A percentile compares a stretch with the other conserved stretches of the same genome.
Conservation (phyloP, 352 stramenopile genomes). For the Phytophthora uliginosa region DNA sequence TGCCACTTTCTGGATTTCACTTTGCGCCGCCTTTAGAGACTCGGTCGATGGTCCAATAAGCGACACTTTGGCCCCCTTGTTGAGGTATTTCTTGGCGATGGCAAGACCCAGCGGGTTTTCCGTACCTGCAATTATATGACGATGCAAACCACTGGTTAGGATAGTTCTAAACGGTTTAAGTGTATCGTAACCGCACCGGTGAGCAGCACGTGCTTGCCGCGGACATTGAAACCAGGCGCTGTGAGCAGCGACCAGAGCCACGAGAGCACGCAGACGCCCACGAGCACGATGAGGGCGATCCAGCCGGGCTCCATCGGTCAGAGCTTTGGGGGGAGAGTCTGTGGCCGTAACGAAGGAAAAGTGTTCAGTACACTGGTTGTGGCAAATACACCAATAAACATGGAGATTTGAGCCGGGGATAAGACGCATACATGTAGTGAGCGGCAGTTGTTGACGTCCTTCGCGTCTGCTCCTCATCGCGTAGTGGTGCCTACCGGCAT, state of each 20-base stretch:
- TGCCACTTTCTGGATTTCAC: slow-evolving; percentile 39
- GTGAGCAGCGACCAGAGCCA: slow-evolving; percentile 55
- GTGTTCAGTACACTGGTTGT: neutral
- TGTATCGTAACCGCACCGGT: slow-evolving; percentile 40
- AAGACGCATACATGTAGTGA: neutral
- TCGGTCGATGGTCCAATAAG: slow-evolving; percentile 56
- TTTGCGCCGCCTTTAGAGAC: slow-evolving; percentile 43
- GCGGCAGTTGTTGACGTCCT: neutral
- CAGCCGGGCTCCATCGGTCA: slow-evolving; percentile 40
- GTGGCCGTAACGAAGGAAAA: neutral
- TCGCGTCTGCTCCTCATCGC: neutral
- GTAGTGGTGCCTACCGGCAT: neutral
- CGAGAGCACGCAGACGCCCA: slow-evolving; percentile 49
- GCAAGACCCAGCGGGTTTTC: slow-evolving; percentile 60
- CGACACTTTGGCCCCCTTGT: slow-evolving; percentile 60
- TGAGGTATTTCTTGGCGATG: slow-evolving; percentile 71
- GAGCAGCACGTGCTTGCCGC: slow-evolving; percentile 68
- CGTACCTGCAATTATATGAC: slow-evolving; percentile 28
- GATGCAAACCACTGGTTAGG: slow-evolving; percentile 11
- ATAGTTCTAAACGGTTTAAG: neutral
- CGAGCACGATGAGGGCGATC: slow-evolving; percentile 51
- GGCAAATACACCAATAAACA: neutral
- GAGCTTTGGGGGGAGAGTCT: neutral
- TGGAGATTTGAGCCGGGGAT: neutral
- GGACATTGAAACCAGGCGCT: slow-evolving; percentile 60